Base-by-base conservation (phyloP, 78 protist species). In the Bigelowiella natans region DNA sequence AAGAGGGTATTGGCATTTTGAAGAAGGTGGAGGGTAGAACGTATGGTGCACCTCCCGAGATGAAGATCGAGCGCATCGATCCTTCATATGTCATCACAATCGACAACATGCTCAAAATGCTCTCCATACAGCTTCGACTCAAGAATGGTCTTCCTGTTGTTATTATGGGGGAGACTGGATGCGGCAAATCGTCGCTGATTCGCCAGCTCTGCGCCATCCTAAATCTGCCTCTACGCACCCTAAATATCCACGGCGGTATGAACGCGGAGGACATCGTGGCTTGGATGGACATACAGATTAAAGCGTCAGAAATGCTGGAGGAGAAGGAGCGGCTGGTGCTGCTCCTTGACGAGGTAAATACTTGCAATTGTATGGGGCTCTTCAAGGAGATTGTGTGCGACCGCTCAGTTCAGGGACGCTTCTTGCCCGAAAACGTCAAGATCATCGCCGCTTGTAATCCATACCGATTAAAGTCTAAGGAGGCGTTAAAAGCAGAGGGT, bases 271-370 rank as follows among this genome's bases (percentile, higher is more conserved):
- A 94, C 85, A 93, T 93, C 90, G 31, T 40, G 1, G 51, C 2
- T 34, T 83, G 86, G 86, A 83, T 83, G 2, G 37, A 11, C 86
- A 18, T 2, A 0, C 0, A 1, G 1, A 36, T 84, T 1, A 31
- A 88, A 37, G 63, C 7, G 82, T 37, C 31, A 37, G 90, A 36
- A 7, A 18, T 1, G 90, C 90, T 36, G n/a, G 82, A n/a, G 0
- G 2, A 28, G 83, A 38, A 7, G 7, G 37, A 1, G 3, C 1
- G 30, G 40, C 85, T 2, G 1, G 89, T 91, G 37, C 40, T 86
- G 0, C 93, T 95, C 30, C 83, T 95, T 31, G 96, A 95, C 91
- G 95, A 95, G 89, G 39, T 93, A 93, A 95, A 95, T 94, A 90
- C 94, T 31, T 51, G 92, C 85, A 30, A 31, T 7, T 29, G 40